Conservation (phyloP, 2,329 filamentous ascomycete genomes). For the Aspergillus sp. region DNA sequence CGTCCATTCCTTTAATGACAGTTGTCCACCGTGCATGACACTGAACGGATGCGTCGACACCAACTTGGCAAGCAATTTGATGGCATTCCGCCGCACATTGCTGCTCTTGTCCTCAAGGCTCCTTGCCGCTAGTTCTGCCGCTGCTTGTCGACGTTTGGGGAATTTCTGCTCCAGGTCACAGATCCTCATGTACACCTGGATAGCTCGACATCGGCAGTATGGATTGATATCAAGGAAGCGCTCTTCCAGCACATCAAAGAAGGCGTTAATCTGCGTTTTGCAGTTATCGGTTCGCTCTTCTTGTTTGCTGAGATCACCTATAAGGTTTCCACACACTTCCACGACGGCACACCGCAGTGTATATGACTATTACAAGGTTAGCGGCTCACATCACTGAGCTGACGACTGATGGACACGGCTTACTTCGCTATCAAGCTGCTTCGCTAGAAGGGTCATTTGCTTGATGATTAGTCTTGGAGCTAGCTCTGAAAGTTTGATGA, state of each 20-base stretch:
- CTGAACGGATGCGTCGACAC: conserved; percentile 95
- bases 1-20: conserved; percentile 85
- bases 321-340: conserved; percentile 95
- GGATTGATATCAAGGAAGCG: conserved; percentile 96
- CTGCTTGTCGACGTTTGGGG: conserved; percentile 85
- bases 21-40: conserved; percentile 84
- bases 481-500: conserved; percentile 90
- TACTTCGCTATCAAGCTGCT: conserved; percentile 92
- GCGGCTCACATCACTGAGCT: not conserved
- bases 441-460: conserved; percentile 93
- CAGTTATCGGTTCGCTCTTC: conserved; percentile 90
- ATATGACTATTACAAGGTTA: conserved; percentile 67
- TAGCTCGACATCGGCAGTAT: conserved; percentile 87
- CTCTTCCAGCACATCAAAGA: conserved; percentile 95
- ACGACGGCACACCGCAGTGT: conserved; percentile 91
- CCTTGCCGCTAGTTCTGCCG: conserved; percentile 81
- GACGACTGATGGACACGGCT: not conserved
- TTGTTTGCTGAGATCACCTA: conserved; percentile 85
- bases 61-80: conserved; percentile 84
- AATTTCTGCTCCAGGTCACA: conserved; percentile 97
- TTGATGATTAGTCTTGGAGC: conserved; percentile 92
- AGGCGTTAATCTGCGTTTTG: conserved; percentile 93
- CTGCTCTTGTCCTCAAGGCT: conserved; percentile 98
- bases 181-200: conserved; percentile 90
- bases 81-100: conserved; percentile 91